These are phyloP conservation scores for Aspergillus coremiiformis DNA, from an alignment of 495 filamentous ascomycete species.

Conservation along the genomic window DNA sequence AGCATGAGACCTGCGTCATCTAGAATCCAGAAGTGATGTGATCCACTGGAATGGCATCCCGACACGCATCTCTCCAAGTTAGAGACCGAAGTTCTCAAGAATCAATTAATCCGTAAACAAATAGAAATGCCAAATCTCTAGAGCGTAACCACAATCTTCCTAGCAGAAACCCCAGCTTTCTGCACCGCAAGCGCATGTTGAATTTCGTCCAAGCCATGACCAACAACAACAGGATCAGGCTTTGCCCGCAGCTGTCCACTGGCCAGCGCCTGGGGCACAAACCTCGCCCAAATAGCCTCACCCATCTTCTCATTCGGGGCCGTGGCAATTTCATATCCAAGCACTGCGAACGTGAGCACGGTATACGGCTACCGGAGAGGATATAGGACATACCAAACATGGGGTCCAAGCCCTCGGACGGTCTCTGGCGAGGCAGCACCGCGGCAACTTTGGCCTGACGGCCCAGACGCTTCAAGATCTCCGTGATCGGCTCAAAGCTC, in stretches of 20 bases:
- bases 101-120: too few species aligned
- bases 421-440: not conserved
- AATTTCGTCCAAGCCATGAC: conserved; percentile 33
- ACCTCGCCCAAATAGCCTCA: conserved; percentile 22
- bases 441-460: not conserved
- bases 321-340: not conserved
- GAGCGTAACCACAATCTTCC: conserved; percentile 36
- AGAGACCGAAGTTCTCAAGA: too few species aligned
- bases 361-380: not conserved
- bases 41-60: too few species aligned
- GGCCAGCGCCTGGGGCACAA: conserved; percentile 24
- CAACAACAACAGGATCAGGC: conserved; percentile 28
- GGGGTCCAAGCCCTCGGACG: conserved; percentile 2
- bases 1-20: too few species aligned
- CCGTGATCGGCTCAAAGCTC: not conserved
- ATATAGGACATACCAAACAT: not conserved
- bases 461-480: not conserved
- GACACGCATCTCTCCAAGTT: too few species aligned
- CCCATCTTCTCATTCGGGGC: not conserved
- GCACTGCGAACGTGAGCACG: conserved; percentile 1
- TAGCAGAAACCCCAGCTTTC: conserved; percentile 36
- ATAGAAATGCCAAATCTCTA: too few species aligned
- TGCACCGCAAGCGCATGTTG: conserved; percentile 35
- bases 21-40: too few species aligned
- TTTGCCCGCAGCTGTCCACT: conserved; percentile 17